Evolutionary conservation across 306 rosid genomes (phyloP), one percentile per base, ranked within the genome.

Genomic region (Herpetospermum pedunculosum): DNA sequence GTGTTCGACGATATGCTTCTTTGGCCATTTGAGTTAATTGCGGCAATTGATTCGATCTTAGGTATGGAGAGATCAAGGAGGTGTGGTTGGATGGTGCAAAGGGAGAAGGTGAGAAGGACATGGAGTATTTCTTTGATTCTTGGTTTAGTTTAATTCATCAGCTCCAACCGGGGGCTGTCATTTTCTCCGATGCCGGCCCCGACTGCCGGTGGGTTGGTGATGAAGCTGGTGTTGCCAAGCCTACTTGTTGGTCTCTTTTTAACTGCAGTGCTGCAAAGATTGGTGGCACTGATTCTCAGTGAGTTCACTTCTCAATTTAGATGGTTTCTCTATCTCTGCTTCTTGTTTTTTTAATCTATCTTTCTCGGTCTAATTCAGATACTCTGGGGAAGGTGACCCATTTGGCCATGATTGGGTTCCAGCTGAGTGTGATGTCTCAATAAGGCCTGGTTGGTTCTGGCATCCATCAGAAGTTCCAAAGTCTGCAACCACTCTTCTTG

Each of bases 371-470:
- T 16, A 19, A 37, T 67, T 30, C 94, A 93, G 98, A 81, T 93
- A 93, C 72, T 29, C 73, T 10, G 34, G 5, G 30, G 71, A 69
- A 54, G 98, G 97, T 79, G 98, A 93, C 50, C 97, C 88, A 41
- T 30, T 18, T 28, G 97, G 98, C 74, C 83, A 67, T 38, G 96
- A 87, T 35, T 93, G 98, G 98, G 74, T 89, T 48, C 98, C 98
- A 5, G 86, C 91, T 23, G 81, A 84, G 75, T 93, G 98, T 78
- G 98, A 93, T 78, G 88, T 91, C 80, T 93, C 98, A 23, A 88
- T 93, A 72, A 84, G 98, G 74, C 84, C 92, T 25, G 85, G 91
- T 81, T 93, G 98, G 98, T 93, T 93, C 84, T 93, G 98, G 98
- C 97, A 89, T 83, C 70, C 88, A 37, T 86, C 87, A 3, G 91